Evolutionary conservation across 257 asterid genomes (phyloP).

Genomic region (Ligustrum vulgare): DNA sequence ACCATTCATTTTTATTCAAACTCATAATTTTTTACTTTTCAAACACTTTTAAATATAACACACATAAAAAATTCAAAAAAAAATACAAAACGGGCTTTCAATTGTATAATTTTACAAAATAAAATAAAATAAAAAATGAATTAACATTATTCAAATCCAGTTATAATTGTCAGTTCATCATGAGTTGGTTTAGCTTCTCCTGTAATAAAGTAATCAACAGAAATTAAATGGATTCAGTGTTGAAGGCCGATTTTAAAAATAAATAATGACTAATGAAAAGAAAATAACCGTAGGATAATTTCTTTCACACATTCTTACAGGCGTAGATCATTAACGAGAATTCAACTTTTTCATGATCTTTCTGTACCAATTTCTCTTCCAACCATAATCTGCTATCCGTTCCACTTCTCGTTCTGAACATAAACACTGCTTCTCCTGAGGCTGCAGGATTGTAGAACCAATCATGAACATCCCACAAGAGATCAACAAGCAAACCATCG

Average conservation of each 20-base stretch:
- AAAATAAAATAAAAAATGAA: background rate
- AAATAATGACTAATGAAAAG: background rate
- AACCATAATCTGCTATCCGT: slow-evolving; percentile 87
- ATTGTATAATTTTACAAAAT: too few species aligned
- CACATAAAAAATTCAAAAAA: too few species aligned
- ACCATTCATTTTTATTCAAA: too few species aligned
- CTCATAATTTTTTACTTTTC: too few species aligned
- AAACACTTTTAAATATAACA: too few species aligned
- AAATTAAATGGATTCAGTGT: slow-evolving; percentile 9
- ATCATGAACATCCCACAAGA: slow-evolving; percentile 96
- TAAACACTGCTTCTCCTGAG: slow-evolving; percentile 66
- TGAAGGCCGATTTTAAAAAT: background rate
- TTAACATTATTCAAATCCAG: slow-evolving; percentile 17
- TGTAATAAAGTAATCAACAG: slow-evolving; percentile 24
- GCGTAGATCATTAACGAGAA: slow-evolving; percentile 84
- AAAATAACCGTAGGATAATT: background rate
- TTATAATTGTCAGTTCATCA: slow-evolving; percentile 19
- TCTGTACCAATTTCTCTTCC: slow-evolving; percentile 61
- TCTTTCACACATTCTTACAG: slow-evolving; percentile 42
- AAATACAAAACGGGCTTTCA: too few species aligned
- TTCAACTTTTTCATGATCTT: slow-evolving; percentile 64
- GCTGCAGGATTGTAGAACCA: slow-evolving; percentile 62
- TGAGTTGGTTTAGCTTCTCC: background rate
- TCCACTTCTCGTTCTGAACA: slow-evolving; percentile 93
- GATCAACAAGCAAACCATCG: slow-evolving; percentile 81